Conservation (phyloP, 208 protist species). For the Endotrypanum monterogeii region DNA sequence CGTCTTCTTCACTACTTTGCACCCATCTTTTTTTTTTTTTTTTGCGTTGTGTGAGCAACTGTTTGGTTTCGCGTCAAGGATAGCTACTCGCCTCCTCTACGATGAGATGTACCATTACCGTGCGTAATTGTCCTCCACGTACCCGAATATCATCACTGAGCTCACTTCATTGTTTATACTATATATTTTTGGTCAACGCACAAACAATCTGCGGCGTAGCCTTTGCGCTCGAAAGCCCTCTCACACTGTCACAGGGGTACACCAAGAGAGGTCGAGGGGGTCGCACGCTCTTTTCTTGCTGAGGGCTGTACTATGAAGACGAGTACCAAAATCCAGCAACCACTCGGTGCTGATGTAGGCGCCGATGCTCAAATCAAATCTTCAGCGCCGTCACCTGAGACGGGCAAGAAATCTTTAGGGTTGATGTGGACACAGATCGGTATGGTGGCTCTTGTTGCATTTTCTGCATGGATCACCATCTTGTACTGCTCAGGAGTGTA, state of each 20-base stretch:
- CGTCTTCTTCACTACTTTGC: no score
- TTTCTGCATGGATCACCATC: slow-evolving; percentile 63
- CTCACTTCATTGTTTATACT: not conserved
- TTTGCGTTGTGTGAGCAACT: not conserved
- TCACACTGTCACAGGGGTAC: not conserved
- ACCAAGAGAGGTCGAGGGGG: not conserved
- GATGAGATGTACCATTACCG: not conserved
- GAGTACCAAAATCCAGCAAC: not conserved
- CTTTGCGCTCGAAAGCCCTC: not conserved
- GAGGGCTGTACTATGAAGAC: not conserved
- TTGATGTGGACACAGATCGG: slow-evolving; percentile 50
- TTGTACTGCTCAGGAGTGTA: slow-evolving; percentile 76
- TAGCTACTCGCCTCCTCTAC: no score
- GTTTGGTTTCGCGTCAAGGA: no score
- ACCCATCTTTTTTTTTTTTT: not conserved
- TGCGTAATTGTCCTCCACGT: not conserved
- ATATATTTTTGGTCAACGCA: no score
- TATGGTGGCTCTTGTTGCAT: slow-evolving; percentile 47
- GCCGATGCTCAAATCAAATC: not conserved
- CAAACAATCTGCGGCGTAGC: not conserved
- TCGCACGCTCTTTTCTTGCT: not conserved
- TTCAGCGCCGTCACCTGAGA: not conserved
- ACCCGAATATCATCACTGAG: not conserved
- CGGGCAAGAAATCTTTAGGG: not conserved
- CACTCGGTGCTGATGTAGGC: no score